phyloP scores from a whole-genome alignment of 495 filamentous ascomycete species.

The Diplogelasinospora grovesii region DNA sequence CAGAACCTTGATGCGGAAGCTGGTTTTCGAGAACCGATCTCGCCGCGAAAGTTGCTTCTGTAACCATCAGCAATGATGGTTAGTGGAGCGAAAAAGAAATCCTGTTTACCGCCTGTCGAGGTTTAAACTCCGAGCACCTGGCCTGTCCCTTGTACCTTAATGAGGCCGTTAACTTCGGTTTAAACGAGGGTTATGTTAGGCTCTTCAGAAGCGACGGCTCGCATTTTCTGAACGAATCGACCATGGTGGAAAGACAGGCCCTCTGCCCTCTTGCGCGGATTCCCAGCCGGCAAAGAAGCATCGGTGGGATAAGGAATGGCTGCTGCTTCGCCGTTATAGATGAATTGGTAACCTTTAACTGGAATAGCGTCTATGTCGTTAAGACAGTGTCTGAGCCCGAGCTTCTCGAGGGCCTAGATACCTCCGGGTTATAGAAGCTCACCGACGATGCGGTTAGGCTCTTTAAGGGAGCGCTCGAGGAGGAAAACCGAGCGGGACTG shows the following conservation, averaged over 20 bases:
- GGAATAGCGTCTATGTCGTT: slow-evolving; percentile 71
- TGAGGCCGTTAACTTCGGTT: slow-evolving; percentile 5
- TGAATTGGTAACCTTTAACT: slow-evolving; percentile 67
- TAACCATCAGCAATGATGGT: slow-evolving; percentile 11
- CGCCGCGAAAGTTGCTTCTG: slow-evolving; percentile 9
- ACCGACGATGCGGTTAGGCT: slow-evolving; percentile 82
- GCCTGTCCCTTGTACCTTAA: slow-evolving; percentile 3
- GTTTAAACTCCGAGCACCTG: slow-evolving; percentile 3
- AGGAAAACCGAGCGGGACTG: slow-evolving; percentile 73
- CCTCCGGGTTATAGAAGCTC: slow-evolving; percentile 81
- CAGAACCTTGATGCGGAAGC: slow-evolving; percentile 10
- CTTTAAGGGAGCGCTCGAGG: slow-evolving; percentile 65
- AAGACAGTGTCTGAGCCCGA: slow-evolving; percentile 65
- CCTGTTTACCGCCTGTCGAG: neutral
- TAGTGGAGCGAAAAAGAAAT: slow-evolving; percentile 7
- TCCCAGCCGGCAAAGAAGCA: slow-evolving; percentile 30
- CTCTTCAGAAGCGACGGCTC: neutral
- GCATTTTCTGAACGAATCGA: slow-evolving; percentile 50
- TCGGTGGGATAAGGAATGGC: too few relatives aligned
- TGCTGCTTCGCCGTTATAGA: slow-evolving; percentile 64
- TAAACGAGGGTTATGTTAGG: slow-evolving; percentile 3
- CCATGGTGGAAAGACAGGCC: slow-evolving; percentile 60
- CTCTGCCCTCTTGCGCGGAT: slow-evolving; percentile 27
- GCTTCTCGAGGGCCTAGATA: slow-evolving; percentile 59
- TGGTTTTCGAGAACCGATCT: slow-evolving; percentile 4